phyloP scores from a whole-genome alignment of 805 yeast species.

The Candida xiaguanensis region DNA sequence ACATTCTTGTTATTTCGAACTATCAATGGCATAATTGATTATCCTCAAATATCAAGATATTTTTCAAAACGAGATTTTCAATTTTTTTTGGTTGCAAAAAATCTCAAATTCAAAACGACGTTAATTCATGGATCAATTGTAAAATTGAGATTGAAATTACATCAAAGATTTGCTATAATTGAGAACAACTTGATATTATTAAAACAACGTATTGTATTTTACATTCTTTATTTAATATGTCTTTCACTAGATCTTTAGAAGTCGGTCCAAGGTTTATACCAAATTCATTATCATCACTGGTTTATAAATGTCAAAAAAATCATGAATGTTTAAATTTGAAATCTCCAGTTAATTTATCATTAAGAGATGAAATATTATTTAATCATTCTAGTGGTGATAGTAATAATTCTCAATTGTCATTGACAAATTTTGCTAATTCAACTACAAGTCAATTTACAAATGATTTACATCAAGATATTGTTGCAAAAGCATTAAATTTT shows the following conservation, averaged over 20 bases:
- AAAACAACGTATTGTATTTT: constrained; percentile 1
- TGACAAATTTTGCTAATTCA: not conserved
- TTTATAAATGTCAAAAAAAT: constrained; percentile 8
- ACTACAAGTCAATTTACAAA: not conserved
- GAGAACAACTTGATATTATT: not conserved
- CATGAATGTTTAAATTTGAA: not conserved
- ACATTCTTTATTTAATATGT: constrained; percentile 4
- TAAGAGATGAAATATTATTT: constrained; percentile 17
- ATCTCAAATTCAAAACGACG: not conserved
- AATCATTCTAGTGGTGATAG: constrained; percentile 6
- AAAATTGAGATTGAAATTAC: not conserved
- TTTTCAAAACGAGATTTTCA: not conserved
- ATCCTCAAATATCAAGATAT: not conserved
- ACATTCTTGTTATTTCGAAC: constrained; percentile 3
- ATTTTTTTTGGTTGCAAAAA: constrained; percentile 7
- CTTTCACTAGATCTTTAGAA: constrained; percentile 8
- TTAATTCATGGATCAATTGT: not conserved
- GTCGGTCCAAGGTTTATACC: constrained; percentile 17
- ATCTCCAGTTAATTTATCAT: constrained; percentile 11
- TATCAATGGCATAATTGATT: constrained; percentile 10
- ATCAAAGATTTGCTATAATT: constrained; percentile 1
- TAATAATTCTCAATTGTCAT: constrained; percentile 2
- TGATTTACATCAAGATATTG: constrained; percentile 7
- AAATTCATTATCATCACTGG: constrained; percentile 16
- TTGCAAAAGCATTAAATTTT: constrained; percentile 52